Evolutionary conservation across 129 eudicot species (phyloP), one percentile per base, ranked within the genome.

Genomic region (Tanacetum coccineum): DNA sequence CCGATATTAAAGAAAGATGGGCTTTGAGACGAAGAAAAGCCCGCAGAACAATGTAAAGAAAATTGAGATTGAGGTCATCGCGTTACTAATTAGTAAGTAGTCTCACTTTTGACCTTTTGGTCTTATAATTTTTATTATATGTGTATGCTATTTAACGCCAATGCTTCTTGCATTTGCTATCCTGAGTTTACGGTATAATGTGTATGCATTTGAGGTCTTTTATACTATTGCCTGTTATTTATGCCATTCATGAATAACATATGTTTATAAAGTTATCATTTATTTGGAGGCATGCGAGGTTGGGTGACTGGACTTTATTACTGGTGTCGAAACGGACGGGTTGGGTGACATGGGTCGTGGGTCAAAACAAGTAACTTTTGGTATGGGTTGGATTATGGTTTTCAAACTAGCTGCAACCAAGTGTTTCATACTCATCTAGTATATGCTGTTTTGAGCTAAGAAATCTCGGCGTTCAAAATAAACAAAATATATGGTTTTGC

Each of bases 1-100:
- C 54, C 62, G 81, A 88, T 57, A 89, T 87, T 9, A 94, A 94
- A 70, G 82, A 86, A 83, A 77, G 93, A 81, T 89, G 96, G 99
- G 87, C 97, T 0, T 17, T 87, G 72, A 78, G 95, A 66, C 76
- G 95, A 79, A 82, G 81, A 83, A 77, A 57, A 46, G 60, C 70
- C 4, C 70, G 73, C 67, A 21, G 76, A 78, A 79, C 75, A 19
- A 26, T 58, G 47, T 71, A 76, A 55, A 67, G 73, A 66, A 28
- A 74, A 68, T 65, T 57, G 72, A 45, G 55, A 12, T 54, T 53
- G 55, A 73, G 62, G 15, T 71, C 61, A 4, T 46, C 13, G 45
- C 48, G 51, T 49, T 18, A 65, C 32, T 28, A 61, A 45, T n/a
- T 6, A 30, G 49, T 36, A 58, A 13, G 63, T 66, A 18, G 7